phyloP scores from a whole-genome alignment of 1,284 basidiomycete species.

The Takashimella koratensis region DNA sequence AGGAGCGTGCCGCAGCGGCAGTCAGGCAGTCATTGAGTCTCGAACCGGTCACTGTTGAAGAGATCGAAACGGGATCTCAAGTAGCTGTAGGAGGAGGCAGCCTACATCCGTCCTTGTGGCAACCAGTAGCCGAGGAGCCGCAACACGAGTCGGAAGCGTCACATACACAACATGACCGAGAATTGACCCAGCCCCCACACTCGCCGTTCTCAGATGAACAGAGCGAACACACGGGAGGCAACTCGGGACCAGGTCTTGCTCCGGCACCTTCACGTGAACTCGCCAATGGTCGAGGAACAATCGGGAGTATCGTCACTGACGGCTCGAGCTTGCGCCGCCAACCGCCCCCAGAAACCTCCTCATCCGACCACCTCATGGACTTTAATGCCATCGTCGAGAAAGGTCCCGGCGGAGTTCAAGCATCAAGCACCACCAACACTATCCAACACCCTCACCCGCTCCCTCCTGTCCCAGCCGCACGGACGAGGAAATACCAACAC shows the following conservation, averaged over 20 bases:
- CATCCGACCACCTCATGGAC: background rate
- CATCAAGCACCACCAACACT: constrained; percentile 1
- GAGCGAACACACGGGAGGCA: background rate
- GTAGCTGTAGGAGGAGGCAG: background rate
- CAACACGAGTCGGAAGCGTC: background rate
- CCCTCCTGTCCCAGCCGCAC: background rate
- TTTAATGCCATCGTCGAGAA: background rate
- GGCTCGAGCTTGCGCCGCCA: background rate
- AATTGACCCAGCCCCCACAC: background rate
- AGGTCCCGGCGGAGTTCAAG: background rate
- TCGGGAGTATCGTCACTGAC: background rate
- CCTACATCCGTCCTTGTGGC: background rate
- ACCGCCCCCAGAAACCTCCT: background rate
- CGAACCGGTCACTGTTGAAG: background rate
- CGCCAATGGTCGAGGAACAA: background rate
- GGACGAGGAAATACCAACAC: constrained; percentile 55
- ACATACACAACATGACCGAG: no score
- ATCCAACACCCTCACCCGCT: background rate
- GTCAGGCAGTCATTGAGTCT: background rate
- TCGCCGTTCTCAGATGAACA: background rate
- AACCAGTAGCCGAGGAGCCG: background rate
- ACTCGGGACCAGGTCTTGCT: background rate
- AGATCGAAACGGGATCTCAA: constrained; percentile 1
- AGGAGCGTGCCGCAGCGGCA: constrained; percentile 12
- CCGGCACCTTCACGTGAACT: background rate